Evolutionary conservation across 768 basidiomycete genomes (phyloP).

Genomic region (Boletus coccyginus): DNA sequence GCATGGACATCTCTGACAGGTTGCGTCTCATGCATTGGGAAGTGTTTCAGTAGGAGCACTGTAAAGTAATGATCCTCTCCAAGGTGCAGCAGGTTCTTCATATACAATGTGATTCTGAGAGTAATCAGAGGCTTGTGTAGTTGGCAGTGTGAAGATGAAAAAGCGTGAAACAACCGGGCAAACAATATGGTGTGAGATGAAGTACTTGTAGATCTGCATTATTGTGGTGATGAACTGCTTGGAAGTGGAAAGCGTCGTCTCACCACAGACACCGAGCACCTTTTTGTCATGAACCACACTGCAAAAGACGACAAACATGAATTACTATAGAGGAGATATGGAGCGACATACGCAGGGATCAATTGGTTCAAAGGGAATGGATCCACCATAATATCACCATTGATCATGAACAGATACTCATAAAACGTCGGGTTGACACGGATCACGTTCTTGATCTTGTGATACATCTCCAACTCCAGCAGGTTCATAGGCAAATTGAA

Average conservation of each 20-base stretch:
- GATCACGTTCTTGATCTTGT: slow-evolving; percentile 95
- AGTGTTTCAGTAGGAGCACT: too few species aligned
- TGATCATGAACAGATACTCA: slow-evolving; percentile 90
- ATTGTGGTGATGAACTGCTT: too few species aligned
- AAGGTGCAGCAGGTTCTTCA: too few species aligned
- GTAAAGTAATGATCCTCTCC: too few species aligned
- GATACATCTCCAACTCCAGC: too few species aligned
- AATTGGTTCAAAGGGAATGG: slow-evolving; percentile 87
- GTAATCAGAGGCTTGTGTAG: slow-evolving; percentile 76
- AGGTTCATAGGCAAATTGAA: slow-evolving; percentile 44
- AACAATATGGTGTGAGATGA: slow-evolving; percentile 35
- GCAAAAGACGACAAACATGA: background rate
- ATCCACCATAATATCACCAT: slow-evolving; percentile 93
- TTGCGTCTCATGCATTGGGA: slow-evolving; percentile 76
- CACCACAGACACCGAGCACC: too few species aligned
- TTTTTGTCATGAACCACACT: too few species aligned
- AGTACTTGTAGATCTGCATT: too few species aligned
- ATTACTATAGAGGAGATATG: background rate
- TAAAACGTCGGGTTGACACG: slow-evolving; percentile 99
- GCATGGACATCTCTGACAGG: slow-evolving; percentile 94
- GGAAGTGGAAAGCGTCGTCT: too few species aligned
- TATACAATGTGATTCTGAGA: too few species aligned
- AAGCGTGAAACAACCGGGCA: slow-evolving; percentile 93
- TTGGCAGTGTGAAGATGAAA: slow-evolving; percentile 94
- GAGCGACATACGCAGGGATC: slow-evolving; percentile 78